phyloP scores from a whole-genome alignment of 2,329 filamentous ascomycete genomes.

The Ophiostoma sp. region DNA sequence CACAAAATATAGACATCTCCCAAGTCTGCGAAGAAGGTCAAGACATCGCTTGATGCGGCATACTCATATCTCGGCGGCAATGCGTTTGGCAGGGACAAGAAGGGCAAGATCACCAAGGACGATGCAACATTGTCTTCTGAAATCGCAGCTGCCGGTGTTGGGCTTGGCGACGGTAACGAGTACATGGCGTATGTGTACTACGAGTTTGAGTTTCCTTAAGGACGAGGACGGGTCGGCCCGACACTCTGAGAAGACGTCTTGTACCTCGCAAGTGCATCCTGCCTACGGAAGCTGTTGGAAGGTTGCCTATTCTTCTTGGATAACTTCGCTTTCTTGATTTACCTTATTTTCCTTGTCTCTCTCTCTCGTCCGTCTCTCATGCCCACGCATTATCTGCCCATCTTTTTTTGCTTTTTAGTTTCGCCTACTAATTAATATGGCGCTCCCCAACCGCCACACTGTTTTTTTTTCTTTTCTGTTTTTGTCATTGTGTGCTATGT shows the following conservation, averaged over 20 bases:
- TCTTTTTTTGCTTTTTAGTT: neutral
- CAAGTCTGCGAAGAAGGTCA: constrained; percentile 80
- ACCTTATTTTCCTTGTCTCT: neutral
- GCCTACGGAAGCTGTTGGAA: neutral
- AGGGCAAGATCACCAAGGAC: constrained; percentile 87
- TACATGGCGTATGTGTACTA: constrained; percentile 98
- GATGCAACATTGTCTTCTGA: constrained; percentile 77
- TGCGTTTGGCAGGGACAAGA: constrained; percentile 90
- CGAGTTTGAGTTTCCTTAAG: constrained; percentile 73
- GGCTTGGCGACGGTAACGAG: constrained; percentile 70
- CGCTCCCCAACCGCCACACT: neutral
- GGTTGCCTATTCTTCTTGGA: neutral
- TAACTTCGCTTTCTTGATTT: neutral
- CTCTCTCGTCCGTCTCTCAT: neutral
- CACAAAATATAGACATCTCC: constrained; percentile 63
- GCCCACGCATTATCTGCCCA: neutral
- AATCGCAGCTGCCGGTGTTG: constrained; percentile 73
- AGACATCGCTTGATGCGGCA: constrained; percentile 73
- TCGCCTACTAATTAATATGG: neutral
- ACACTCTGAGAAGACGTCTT: neutral
- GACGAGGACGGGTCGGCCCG: neutral
- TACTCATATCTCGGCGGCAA: constrained; percentile 95
- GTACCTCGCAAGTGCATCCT: neutral
- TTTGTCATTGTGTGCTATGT: neutral
- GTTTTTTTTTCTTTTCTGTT: too few species aligned